A percentile compares a stretch with the other conserved stretches of the same genome.
Evolutionary conservation across 805 yeast species (phyloP).

Genomic region (Sungouiozyma intestinalis): DNA sequence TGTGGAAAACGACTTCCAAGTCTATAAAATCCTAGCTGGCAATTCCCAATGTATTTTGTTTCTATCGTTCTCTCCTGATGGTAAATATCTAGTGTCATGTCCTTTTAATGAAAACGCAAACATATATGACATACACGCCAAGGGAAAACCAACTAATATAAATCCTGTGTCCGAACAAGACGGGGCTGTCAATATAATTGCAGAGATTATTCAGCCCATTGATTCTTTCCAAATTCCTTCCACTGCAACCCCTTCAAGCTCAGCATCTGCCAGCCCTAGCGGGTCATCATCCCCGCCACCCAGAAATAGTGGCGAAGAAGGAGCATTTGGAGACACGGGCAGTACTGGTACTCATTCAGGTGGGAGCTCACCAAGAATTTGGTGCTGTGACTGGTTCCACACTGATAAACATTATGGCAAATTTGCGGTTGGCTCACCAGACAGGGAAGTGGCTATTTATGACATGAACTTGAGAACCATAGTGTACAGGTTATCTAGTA

Average conservation of each 20-base stretch:
- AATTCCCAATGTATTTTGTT: constrained; percentile 49
- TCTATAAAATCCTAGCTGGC: constrained; percentile 32
- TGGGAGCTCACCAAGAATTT: constrained; percentile 27
- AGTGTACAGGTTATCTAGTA: constrained; percentile 17
- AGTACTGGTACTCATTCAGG: neutral
- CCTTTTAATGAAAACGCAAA: constrained; percentile 61
- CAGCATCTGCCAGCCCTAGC: neutral
- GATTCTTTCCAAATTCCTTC: constrained; percentile 17
- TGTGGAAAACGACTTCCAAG: constrained; percentile 37
- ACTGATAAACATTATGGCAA: constrained; percentile 30
- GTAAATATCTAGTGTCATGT: constrained; percentile 54
- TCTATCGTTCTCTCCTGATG: constrained; percentile 69
- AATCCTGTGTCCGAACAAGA: constrained; percentile 8
- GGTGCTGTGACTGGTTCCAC: constrained; percentile 66
- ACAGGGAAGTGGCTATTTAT: constrained; percentile 47
- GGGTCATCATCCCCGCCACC: constrained; percentile 3
- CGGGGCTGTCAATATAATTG: constrained; percentile 3
- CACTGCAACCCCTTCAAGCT: constrained; percentile 1
- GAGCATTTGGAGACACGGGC: neutral
- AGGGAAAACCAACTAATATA: constrained; percentile 15
- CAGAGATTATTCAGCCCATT: constrained; percentile 24
- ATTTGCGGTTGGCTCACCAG: constrained; percentile 70
- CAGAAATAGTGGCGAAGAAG: neutral
- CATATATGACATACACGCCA: constrained; percentile 52
- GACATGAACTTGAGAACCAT: constrained; percentile 23